Evolutionary conservation across 257 asterid genomes (phyloP), one percentile per base, ranked within the genome.

Genomic region (Forsythia suspensa): DNA sequence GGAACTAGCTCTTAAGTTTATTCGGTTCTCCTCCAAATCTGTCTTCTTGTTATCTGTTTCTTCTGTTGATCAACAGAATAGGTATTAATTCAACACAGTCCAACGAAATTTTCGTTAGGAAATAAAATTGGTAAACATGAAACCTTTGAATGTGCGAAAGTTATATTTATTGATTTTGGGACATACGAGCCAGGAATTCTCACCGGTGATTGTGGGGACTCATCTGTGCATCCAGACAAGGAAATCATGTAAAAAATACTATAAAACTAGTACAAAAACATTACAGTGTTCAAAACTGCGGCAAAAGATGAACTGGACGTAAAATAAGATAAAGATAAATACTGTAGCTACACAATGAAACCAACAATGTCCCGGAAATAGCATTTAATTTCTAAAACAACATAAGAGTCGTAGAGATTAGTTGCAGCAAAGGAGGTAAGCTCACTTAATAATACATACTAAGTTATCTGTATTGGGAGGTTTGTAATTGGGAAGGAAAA

Each of bases 151-250:
- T 29, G 34, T 29, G 34, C 34, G 34, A 29, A 29, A 29, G 34
- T 29, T 29, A 29, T 29, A 29, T 29, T 29, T 29, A 1, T 1
- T 29, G 87, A 80, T 75, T 73, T 80, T 15, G 94, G 86, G 73
- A 85, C 75, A 75, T 82, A 76, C n/a, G 88, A 71, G 39, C 77
- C 76, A 68, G 95, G 97, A 70, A 94, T 76, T 82, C 98, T 90
- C 81, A 84, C 98, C 18, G 89, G 87, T 2, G 94, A 86, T 79
- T 83, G 81, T 8, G 91, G 89, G 24, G 96, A 87, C 79, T 92
- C 90, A 66, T 94, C 97, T 92, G 70, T 81, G 80, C 72, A 83
- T 36, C 63, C 76, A 77, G 71, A 63, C 70, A 79, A 63, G 36
- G 36, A n/a, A 16, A 63, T 24, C 8, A 29, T 1, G n/a, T 29